phyloP scores from a whole-genome alignment of 2,329 filamentous ascomycete species.

The Akanthomyces muscarius region DNA sequence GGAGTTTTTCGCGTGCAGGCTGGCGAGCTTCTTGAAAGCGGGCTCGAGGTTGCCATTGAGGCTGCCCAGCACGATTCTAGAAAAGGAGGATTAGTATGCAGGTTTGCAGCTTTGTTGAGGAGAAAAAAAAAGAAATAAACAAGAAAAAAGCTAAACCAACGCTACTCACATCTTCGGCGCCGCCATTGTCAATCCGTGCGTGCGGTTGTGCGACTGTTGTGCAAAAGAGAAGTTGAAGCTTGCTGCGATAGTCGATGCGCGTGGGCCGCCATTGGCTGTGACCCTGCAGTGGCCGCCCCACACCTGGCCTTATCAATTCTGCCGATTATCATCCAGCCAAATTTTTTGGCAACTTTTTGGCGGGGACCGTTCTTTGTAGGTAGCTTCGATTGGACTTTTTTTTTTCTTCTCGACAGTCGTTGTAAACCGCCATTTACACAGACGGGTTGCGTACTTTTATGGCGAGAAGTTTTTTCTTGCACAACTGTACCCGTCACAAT shows the following conservation, averaged over 20 bases:
- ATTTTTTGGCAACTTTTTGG: constrained; percentile 26
- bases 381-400: constrained; percentile 20
- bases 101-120: no score
- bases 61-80: constrained; percentile 75
- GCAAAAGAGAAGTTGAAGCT: constrained; percentile 4
- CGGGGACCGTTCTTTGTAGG: constrained; percentile 14
- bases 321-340: constrained; percentile 31
- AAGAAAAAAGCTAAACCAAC: neutral
- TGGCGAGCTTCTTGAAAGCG: constrained; percentile 74
- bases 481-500: constrained; percentile 41
- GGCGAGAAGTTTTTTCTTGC: constrained; percentile 16
- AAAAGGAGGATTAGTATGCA: constrained; percentile 16
- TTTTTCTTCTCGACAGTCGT: constrained; percentile 18
- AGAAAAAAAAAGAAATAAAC: no score
- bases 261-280: constrained; percentile 28
- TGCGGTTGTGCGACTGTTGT: constrained; percentile 3
- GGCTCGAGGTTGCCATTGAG: constrained; percentile 73
- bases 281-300: constrained; percentile 12
- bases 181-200: constrained; percentile 35
- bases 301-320: constrained; percentile 32
- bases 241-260: constrained; percentile 29
- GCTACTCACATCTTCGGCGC: constrained; percentile 45
- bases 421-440: neutral
- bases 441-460: constrained; percentile 18
- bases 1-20: constrained; percentile 79